Evolutionary conservation across 257 asterid species (phyloP).

Genomic region (Nicotiana paniculata): DNA sequence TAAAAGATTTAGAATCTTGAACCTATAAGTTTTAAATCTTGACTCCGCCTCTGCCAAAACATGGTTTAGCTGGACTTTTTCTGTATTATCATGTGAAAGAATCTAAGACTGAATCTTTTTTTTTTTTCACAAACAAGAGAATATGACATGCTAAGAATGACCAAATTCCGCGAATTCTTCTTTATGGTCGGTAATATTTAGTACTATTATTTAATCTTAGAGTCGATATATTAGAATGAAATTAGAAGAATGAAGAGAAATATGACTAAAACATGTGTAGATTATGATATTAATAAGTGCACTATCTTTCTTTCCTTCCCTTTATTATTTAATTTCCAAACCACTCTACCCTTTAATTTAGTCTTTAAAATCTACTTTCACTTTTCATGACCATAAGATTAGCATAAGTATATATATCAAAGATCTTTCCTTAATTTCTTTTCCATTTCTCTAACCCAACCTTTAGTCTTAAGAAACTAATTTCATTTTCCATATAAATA

Average conservation of each 20-base stretch:
- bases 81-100: background rate
- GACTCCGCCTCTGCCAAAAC: too few species aligned
- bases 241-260: background rate
- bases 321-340: background rate
- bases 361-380: background rate
- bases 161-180: background rate
- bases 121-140: background rate
- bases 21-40: too few species aligned
- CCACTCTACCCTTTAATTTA: background rate
- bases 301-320: background rate
- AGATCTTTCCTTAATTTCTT: background rate
- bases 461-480: background rate
- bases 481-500: background rate
- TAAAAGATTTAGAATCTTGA: too few species aligned
- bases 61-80: background rate
- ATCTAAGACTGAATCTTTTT: background rate
- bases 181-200: background rate
- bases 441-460: background rate
- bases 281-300: background rate
- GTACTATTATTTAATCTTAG: background rate
- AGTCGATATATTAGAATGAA: background rate
- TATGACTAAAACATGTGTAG: background rate
- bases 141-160: background rate
- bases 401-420: too few species aligned
- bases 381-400: background rate